Evolutionary conservation across 495 filamentous ascomycete species (phyloP).

Genomic region (Baudoinia panamericana): DNA sequence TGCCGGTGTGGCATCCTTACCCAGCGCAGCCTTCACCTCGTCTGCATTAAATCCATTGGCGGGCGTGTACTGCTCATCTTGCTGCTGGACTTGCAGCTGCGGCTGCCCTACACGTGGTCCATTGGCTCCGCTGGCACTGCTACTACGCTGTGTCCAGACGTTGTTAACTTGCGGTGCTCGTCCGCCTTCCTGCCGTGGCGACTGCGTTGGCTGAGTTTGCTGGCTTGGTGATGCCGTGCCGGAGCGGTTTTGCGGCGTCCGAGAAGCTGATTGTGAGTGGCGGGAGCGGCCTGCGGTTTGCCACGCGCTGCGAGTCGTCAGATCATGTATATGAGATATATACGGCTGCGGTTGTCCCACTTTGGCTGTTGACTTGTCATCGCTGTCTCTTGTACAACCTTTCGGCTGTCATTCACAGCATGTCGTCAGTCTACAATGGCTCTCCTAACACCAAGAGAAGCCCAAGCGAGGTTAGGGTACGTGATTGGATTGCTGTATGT

Average conservation of each 20-base stretch:
- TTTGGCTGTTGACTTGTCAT: conserved; percentile 11
- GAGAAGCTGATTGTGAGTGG: conserved; percentile 9
- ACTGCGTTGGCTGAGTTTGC: conserved; percentile 3
- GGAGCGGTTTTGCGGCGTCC: conserved; percentile 17
- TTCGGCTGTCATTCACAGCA: too few relatives aligned
- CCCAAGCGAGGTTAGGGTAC: too few relatives aligned
- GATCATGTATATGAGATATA: background rate
- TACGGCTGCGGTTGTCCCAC: background rate
- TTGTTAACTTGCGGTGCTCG: conserved; percentile 7
- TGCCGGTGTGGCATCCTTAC: background rate
- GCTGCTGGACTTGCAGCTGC: background rate
- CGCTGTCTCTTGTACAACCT: too few relatives aligned
- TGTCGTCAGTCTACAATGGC: too few relatives aligned
- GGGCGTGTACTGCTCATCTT: background rate
- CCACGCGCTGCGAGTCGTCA: conserved; percentile 4
- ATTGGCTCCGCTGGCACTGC: conserved; percentile 7
- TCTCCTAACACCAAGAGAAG: too few relatives aligned
- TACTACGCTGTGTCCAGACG: conserved; percentile 13
- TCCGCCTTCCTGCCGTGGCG: conserved; percentile 10
- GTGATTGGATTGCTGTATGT: too few relatives aligned
- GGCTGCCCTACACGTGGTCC: conserved; percentile 1
- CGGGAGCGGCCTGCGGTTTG: conserved; percentile 3
- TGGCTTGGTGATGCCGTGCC: conserved; percentile 12
- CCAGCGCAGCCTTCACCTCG: conserved; percentile 13
- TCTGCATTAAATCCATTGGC: conserved; percentile 16